A percentile compares a stretch with the other conserved stretches of the same genome.
Conservation (phyloP, 1,284 basidiomycete genomes). For the Trametes sp. region DNA sequence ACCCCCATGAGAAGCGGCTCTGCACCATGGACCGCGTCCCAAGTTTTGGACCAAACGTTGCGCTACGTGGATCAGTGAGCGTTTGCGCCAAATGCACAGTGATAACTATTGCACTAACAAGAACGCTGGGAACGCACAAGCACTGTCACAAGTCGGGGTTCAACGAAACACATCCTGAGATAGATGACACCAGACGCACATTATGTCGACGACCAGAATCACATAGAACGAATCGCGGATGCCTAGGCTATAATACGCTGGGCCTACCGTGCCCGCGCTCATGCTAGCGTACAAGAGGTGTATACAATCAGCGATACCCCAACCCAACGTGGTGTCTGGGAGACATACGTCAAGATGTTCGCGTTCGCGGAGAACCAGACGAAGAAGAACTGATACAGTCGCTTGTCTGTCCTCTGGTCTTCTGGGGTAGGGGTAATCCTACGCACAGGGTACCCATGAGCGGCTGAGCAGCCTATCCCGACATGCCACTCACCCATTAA, state of each 20-base stretch:
- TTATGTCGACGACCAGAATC: constrained; percentile 59
- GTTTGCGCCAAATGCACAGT: background rate
- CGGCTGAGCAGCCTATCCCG: too few relatives aligned
- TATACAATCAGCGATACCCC: too few relatives aligned
- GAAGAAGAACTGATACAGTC: constrained; percentile 70
- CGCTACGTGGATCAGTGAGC: constrained; percentile 40
- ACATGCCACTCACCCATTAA: constrained; percentile 36
- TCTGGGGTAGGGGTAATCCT: constrained; percentile 61
- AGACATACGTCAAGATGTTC: constrained; percentile 60
- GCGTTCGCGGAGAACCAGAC: constrained; percentile 72
- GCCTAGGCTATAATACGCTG: constrained; percentile 64
- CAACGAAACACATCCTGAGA: constrained; percentile 3
- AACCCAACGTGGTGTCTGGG: background rate
- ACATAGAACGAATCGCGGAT: constrained; percentile 59
- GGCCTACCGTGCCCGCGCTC: constrained; percentile 64
- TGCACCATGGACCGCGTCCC: constrained; percentile 72
- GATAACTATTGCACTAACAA: constrained; percentile 50
- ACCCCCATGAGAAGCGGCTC: constrained; percentile 64
- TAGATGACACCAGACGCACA: constrained; percentile 48
- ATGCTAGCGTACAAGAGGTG: constrained; percentile 51
- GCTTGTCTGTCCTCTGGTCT: constrained; percentile 56
- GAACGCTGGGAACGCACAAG: constrained; percentile 52
- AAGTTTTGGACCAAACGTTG: constrained; percentile 66
- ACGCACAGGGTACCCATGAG: background rate
- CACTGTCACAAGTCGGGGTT: constrained; percentile 21